These are phyloP conservation scores for Alternaria viburni DNA, from an alignment of 2,329 filamentous ascomycete species.

Conservation along the genomic window DNA sequence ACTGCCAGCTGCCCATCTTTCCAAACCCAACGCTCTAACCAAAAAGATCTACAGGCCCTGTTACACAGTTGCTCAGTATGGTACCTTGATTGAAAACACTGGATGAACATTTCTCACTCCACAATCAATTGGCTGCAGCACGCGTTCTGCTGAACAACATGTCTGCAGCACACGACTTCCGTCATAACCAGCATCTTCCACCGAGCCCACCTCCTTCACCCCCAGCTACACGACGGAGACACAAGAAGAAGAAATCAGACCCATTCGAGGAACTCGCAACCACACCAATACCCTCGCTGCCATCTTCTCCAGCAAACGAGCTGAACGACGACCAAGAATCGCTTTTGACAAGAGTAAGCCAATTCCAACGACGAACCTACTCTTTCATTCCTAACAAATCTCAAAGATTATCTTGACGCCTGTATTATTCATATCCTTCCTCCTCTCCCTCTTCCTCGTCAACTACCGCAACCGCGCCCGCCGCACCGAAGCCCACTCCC, in stretches of 20 bases:
- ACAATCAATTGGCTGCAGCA: neutral
- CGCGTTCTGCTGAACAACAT: conserved; percentile 6
- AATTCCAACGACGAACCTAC: neutral
- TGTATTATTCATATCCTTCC: conserved; percentile 67
- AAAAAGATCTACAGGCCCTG: neutral
- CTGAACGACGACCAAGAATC: conserved; percentile 27
- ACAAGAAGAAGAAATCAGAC: conserved; percentile 36
- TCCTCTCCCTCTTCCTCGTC: conserved; percentile 69
- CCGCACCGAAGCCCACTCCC: conserved; percentile 50
- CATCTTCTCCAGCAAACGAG: conserved; percentile 27
- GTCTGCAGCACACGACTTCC: conserved; percentile 22
- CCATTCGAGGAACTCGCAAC: conserved; percentile 40
- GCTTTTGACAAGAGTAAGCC: conserved; percentile 33
- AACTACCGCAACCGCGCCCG: conserved; percentile 63
- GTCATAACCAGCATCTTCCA: conserved; percentile 21
- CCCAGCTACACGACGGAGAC: conserved; percentile 23
- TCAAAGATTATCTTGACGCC: conserved; percentile 63
- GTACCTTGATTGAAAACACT: neutral
- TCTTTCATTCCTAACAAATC: neutral
- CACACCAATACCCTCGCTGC: conserved; percentile 28
- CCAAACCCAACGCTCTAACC: neutral
- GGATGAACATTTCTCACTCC: neutral
- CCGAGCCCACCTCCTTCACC: conserved; percentile 41
- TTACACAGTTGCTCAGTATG: neutral
- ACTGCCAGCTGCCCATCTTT: neutral